A percentile compares a stretch with the other conserved stretches of the same genome.
Conservation (phyloP, 2,329 filamentous ascomycete species). For the Epichloe sp. region DNA sequence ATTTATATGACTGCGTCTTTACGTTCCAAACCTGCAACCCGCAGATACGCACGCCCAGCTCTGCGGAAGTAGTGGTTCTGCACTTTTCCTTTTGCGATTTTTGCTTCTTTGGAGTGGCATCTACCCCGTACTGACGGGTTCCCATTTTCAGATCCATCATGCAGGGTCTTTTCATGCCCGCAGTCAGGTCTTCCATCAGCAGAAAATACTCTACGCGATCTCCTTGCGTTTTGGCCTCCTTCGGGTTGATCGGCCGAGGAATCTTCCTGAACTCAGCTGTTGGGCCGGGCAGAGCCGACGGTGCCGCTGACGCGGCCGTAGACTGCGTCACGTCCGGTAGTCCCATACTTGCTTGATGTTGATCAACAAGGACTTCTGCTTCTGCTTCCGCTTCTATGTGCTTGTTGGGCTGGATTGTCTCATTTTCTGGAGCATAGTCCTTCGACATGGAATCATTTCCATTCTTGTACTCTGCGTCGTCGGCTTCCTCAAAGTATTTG, state of each 20-base stretch:
- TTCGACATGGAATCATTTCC: constrained; percentile 4
- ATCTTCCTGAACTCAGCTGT: constrained; percentile 27
- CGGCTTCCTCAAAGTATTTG: constrained; percentile 84
- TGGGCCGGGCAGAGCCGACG: constrained; percentile 26
- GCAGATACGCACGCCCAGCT: constrained; percentile 86
- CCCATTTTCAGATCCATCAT: constrained; percentile 99
- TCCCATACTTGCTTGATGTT: background rate
- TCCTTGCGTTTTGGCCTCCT: constrained; percentile 33
- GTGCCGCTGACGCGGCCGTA: constrained; percentile 13
- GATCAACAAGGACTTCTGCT: background rate
- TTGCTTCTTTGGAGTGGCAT: constrained; percentile 84
- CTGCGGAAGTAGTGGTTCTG: constrained; percentile 76
- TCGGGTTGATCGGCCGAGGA: constrained; percentile 57
- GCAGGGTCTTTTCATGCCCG: constrained; percentile 91
- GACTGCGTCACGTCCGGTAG: constrained; percentile 5
- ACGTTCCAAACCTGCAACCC: constrained; percentile 95
- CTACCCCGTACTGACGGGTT: constrained; percentile 88
- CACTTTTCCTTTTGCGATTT: constrained; percentile 89
- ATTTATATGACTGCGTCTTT: constrained; percentile 71
- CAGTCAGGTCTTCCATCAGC: constrained; percentile 84
- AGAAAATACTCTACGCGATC: constrained; percentile 83
- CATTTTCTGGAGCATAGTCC: background rate
- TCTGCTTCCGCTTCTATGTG: background rate
- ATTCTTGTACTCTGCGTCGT: constrained; percentile 61
- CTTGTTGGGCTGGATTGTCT: background rate